phyloP scores from a whole-genome alignment of 352 stramenopile genomes.

The Globisporangium mamillatum region DNA sequence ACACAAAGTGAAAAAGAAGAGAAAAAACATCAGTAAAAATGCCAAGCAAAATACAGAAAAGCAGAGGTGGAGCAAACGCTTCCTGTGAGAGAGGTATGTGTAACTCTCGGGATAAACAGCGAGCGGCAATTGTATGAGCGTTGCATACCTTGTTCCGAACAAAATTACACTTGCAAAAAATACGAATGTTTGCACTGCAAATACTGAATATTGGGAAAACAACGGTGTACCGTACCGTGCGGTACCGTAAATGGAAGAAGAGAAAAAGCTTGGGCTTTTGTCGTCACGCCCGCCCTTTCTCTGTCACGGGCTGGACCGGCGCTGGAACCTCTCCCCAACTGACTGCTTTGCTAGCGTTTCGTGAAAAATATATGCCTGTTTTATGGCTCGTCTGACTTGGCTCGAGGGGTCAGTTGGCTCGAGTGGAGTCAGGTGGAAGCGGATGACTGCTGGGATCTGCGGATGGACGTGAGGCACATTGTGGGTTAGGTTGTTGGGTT shows the following conservation, averaged over 20 bases:
- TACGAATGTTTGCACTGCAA: not conserved
- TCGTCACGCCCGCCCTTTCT: not conserved
- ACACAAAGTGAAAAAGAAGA: not conserved
- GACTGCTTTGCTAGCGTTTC: not conserved
- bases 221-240: not conserved
- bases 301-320: not conserved
- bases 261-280: not conserved
- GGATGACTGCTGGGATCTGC: not conserved
- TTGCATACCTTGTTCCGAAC: not conserved
- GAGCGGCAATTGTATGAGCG: not conserved
- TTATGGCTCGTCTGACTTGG: not conserved
- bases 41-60: not conserved
- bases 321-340: not conserved
- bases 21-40: not conserved
- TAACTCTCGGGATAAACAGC: not conserved
- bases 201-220: not conserved
- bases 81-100: not conserved
- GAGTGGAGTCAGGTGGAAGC: not conserved
- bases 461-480: not conserved
- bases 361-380: not conserved
- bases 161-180: not conserved
- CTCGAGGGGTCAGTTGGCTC: not conserved
- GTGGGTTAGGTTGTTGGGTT: not conserved
- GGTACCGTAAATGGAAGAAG: conserved; percentile 1
- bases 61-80: not conserved